Conservation (phyloP, 1,284 basidiomycete genomes). For the Trichosporon sp. region DNA sequence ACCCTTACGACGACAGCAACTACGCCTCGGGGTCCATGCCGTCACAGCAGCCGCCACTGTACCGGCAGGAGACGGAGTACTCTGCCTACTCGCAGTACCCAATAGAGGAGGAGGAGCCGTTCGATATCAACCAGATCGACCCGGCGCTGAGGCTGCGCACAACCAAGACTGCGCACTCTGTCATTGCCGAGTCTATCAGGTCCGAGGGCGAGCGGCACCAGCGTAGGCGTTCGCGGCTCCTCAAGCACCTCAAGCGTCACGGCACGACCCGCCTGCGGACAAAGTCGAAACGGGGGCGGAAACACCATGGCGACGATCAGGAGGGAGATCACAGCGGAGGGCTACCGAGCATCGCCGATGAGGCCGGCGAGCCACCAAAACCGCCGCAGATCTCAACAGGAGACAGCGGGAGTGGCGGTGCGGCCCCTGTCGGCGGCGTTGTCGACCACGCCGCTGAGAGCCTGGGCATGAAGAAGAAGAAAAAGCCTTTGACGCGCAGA, state of each 20-base stretch:
- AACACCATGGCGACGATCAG: background rate
- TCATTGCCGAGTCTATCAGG: slow-evolving; percentile 75
- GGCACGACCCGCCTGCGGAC: slow-evolving; percentile 1
- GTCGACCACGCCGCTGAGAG: background rate
- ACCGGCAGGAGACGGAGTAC: background rate
- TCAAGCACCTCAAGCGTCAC: slow-evolving; percentile 48
- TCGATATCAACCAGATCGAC: slow-evolving; percentile 57
- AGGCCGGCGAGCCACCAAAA: background rate
- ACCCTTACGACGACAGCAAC: background rate
- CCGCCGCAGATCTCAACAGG: background rate
- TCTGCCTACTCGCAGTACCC: slow-evolving; percentile 11
- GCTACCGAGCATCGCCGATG: background rate
- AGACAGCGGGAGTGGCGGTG: background rate
- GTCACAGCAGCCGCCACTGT: background rate
- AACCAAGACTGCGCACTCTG: slow-evolving; percentile 78
- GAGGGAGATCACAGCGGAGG: background rate
- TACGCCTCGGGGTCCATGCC: background rate
- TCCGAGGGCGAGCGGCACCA: slow-evolving; percentile 67
- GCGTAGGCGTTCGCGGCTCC: slow-evolving; percentile 50
- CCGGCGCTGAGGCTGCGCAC: slow-evolving; percentile 78
- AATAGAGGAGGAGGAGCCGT: slow-evolving; percentile 30
- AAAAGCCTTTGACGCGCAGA: slow-evolving; percentile 51
- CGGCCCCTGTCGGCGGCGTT: too few relatives aligned
- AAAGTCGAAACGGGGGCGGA: background rate
- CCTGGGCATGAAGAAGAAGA: slow-evolving; percentile 12